These are phyloP conservation scores for Nyctanthes arbortristis DNA, from an alignment of 257 asterid species.

Conservation along the genomic window DNA sequence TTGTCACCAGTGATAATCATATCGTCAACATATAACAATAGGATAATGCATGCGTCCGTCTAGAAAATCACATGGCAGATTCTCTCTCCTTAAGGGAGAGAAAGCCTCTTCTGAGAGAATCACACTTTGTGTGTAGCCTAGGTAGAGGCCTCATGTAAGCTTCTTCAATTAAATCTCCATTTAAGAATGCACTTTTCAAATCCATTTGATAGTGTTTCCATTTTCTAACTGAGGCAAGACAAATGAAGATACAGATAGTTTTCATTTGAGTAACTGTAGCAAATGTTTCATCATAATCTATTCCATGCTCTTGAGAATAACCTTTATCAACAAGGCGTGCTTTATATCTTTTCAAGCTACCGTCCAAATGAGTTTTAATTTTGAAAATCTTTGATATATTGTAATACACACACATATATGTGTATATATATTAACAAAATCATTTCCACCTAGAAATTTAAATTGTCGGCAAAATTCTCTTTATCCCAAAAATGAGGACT, in stretches of 20 bases:
- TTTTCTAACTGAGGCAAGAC: neutral
- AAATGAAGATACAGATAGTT: neutral
- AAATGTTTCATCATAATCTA: conserved; percentile 9
- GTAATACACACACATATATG: too few relatives aligned
- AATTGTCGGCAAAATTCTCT: too few relatives aligned
- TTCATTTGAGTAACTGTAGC: neutral
- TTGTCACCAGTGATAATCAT: neutral
- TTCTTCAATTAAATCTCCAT: conserved; percentile 9
- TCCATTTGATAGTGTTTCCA: neutral
- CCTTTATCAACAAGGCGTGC: neutral
- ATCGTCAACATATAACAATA: neutral
- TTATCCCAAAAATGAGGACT: too few relatives aligned
- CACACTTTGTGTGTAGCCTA: neutral
- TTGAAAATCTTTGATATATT: too few relatives aligned
- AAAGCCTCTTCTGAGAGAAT: neutral
- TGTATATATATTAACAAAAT: too few relatives aligned
- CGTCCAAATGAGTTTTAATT: conserved; percentile 3
- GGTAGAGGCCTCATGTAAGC: neutral
- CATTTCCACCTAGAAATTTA: too few relatives aligned
- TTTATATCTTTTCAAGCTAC: neutral
- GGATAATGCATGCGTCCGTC: neutral
- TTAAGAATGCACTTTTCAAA: neutral
- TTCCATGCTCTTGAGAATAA: conserved; percentile 14
- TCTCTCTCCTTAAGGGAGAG: too few relatives aligned
- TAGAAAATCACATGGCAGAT: neutral